Base-by-base conservation (phyloP, 2,329 filamentous ascomycete genomes). In the Ophioceras dolichostomum region DNA sequence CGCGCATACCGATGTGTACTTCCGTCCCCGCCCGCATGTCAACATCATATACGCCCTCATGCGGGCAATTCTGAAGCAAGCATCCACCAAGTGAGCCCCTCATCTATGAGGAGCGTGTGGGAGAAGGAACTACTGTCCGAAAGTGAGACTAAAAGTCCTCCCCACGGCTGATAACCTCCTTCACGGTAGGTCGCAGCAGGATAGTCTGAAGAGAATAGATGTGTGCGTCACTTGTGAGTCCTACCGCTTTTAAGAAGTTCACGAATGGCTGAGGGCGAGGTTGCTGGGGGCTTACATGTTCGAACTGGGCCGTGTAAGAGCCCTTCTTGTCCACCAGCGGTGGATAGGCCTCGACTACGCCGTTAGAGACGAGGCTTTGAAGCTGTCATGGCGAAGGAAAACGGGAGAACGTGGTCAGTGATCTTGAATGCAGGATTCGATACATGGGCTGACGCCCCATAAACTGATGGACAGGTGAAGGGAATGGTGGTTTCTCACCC, bases 211-310 rank as follows among this genome's bases (percentile, higher is more conserved):
- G n/a, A n/a, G n/a, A n/a, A n/a, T n/a, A n/a, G n/a, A n/a, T n/a
- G n/a, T n/a, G n/a, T n/a, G n/a, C n/a, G n/a, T n/a, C n/a, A n/a
- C n/a, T n/a, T n/a, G n/a, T n/a, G n/a, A n/a, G n/a, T n/a, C n/a
- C n/a, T n/a, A n/a, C 10, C 24, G 2, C 4, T 19, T 13, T 16
- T 36, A 32, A 18, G 18, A 22, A 36, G 26, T 20, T 40, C 43
- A 37, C 48, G 45, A 32, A 39, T 35, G 37, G 20, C 7, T 16
- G 3, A 27, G 40, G n/a, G n/a, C n/a, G 2, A n/a, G n/a, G n/a
- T n/a, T n/a, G n/a, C n/a, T n/a, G n/a, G n/a, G n/a, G n/a, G 74
- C 83, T 72, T 64, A 93, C 87, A 65, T 95, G 88, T 67, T 95
- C 88, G 55, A 78, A 94, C 57, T 95, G 88, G 45, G 88, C 89